A percentile compares a stretch with the other conserved stretches of the same genome.
phyloP scores from a whole-genome alignment of 768 basidiomycete genomes.

The Fomitopsis pulvina region DNA sequence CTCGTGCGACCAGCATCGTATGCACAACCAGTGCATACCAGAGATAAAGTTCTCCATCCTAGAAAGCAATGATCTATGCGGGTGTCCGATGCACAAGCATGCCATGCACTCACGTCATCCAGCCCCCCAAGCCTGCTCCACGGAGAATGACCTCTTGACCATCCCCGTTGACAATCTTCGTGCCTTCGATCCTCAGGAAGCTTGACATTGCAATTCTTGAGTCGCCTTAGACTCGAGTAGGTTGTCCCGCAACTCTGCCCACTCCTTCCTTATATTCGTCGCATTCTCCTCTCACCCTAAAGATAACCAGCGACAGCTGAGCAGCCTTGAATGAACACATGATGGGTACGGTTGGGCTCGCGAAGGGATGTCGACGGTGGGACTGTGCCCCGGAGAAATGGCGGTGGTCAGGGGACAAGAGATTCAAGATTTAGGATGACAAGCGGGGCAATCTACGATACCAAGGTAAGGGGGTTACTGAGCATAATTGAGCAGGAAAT shows the following conservation, averaged over 20 bases:
- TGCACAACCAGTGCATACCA: constrained; percentile 25
- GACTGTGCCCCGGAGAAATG: not conserved
- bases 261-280: not conserved
- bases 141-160: constrained; percentile 55
- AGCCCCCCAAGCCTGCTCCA: constrained; percentile 78
- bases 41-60: constrained; percentile 79
- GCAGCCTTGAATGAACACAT: not conserved
- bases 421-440: not conserved
- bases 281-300: not conserved
- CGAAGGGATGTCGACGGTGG: not conserved
- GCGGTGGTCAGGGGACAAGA: not conserved
- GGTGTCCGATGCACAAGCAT: not conserved
- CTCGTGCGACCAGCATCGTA: not conserved
- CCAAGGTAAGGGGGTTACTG: too few relatives aligned
- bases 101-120: constrained; percentile 65
- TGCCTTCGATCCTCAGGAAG: constrained; percentile 49
- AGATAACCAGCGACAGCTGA: not conserved
- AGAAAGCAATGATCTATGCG: not conserved
- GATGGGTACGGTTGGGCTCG: not conserved
- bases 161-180: constrained; percentile 52
- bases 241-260: not conserved
- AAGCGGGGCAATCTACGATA: not conserved
- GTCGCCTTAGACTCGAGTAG: not conserved
- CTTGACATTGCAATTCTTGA: constrained; percentile 29
- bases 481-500: too few relatives aligned